Base-by-base conservation (phyloP, 257 asterid genomes). In the Nicotiana otophora region DNA sequence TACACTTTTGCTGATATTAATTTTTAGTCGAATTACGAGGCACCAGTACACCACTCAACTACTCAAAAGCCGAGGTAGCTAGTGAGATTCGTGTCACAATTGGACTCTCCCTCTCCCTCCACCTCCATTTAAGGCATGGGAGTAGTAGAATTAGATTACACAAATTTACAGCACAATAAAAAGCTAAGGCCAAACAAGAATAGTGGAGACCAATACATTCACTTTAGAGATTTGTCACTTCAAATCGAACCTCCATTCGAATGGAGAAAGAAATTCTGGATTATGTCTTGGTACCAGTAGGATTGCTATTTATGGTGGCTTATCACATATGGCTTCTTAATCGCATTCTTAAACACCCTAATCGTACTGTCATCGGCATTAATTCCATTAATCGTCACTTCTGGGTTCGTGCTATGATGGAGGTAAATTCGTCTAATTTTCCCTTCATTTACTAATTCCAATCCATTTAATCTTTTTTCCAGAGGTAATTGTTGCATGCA, bases 371-470 rank as follows among this genome's bases (percentile, higher is more conserved):
- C 70, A 82, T 96, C 88, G 99, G 99, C 30, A 88, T 96, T 86
- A 96, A 96, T 91, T 89, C 95, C 83, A 84, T 89, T 91, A 93
- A 89, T 88, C 98, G 98, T 89, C 97, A 96, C 69, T 80, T 94
- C 46, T 96, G 99, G 99, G 97, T 94, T 67, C 90, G 84, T 5
- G 92, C 97, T 70, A 96, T 94, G 98, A 96, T 96, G 99, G 93
- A 93, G 97, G 99, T 42, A 42, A 42, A 8, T 93, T 46, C 17
- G 55, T 30, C 4, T 60, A 8, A 3, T 36, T 9, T n/a, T 14
- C 2, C 5, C 17, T 30, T 10, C 9, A 1, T 53, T 51, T 7
- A n/a, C 6, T 1, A 0, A 33, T 74, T 48, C 34, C 46, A n/a
- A 2, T 75, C 12, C 8, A 28, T 28, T 60, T 61, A 15, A 9